These are phyloP conservation scores for Corylus avellana DNA, from an alignment of 306 rosid species.

Conservation along the genomic window DNA sequence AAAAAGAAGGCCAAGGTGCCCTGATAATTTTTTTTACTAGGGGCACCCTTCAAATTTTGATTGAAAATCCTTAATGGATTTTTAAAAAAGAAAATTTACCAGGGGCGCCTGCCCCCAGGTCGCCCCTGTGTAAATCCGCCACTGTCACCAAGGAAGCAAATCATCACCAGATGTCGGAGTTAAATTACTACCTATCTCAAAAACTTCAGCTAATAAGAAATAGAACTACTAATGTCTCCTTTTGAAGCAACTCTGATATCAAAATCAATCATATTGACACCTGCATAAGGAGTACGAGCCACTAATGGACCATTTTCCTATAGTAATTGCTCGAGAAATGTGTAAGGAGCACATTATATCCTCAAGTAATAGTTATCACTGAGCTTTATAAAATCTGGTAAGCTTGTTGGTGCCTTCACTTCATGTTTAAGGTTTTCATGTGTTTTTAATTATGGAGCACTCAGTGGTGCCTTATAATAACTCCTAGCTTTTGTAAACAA, in stretches of 20 bases:
- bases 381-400: too few relatives aligned
- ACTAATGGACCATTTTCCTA: not conserved
- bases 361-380: too few relatives aligned
- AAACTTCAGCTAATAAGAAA: not conserved
- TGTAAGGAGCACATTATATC: too few relatives aligned
- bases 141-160: not conserved
- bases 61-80: too few relatives aligned
- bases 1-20: too few relatives aligned
- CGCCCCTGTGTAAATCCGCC: too few relatives aligned
- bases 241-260: not conserved
- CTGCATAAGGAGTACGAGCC: not conserved
- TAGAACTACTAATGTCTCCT: not conserved
- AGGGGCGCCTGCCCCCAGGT: too few relatives aligned
- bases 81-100: too few relatives aligned
- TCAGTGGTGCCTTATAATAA: not conserved
- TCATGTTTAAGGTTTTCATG: not conserved
- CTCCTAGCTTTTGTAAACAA: too few relatives aligned
- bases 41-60: too few relatives aligned
- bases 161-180: not conserved
- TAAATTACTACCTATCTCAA: not conserved
- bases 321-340: too few relatives aligned
- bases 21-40: too few relatives aligned
- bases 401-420: not conserved
- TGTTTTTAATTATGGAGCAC: not conserved
- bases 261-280: not conserved